Evolutionary conservation across 306 rosid species (phyloP).

Genomic region (Rubus parviflorus): DNA sequence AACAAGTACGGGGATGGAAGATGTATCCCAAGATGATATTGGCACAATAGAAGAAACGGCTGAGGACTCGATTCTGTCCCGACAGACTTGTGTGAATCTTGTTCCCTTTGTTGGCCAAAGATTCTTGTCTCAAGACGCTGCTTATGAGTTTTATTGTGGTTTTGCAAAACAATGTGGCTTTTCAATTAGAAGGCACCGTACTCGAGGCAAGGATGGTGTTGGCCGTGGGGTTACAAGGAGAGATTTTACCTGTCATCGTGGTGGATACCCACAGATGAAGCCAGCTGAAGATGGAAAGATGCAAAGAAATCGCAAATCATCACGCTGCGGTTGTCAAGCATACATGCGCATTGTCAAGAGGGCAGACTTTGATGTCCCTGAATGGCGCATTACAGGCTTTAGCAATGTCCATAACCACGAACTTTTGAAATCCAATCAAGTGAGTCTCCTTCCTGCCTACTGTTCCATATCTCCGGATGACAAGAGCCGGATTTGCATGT

Average conservation of each 20-base stretch:
- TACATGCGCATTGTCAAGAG: conserved; percentile 79
- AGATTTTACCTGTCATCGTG: conserved; percentile 87
- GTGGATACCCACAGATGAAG: conserved; percentile 80
- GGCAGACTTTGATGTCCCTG: conserved; percentile 77
- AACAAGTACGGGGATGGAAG: conserved; percentile 59
- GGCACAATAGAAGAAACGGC: conserved; percentile 61
- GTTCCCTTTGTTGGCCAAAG: conserved; percentile 81
- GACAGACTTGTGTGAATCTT: conserved; percentile 77
- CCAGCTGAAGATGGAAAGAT: conserved; percentile 76
- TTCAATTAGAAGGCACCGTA: conserved; percentile 80
- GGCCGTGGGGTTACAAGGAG: conserved; percentile 88
- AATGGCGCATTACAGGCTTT: conserved; percentile 93
- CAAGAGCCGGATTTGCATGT: conserved; percentile 83
- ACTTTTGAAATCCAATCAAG: conserved; percentile 62
- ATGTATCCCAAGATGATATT: conserved; percentile 72
- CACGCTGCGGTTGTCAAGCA: conserved; percentile 88
- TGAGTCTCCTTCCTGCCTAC: conserved; percentile 58
- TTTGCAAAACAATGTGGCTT: conserved; percentile 85
- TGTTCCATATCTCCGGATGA: conserved; percentile 78
- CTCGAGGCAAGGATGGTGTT: conserved; percentile 89
- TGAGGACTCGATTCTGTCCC: conserved; percentile 69
- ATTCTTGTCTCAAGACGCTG: conserved; percentile 84
- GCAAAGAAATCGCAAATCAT: conserved; percentile 82
- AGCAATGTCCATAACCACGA: conserved; percentile 81
- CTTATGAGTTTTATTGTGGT: conserved; percentile 83